Base-by-base conservation (phyloP, 2,329 filamentous ascomycete genomes). In the Epichloe coenophiala region DNA sequence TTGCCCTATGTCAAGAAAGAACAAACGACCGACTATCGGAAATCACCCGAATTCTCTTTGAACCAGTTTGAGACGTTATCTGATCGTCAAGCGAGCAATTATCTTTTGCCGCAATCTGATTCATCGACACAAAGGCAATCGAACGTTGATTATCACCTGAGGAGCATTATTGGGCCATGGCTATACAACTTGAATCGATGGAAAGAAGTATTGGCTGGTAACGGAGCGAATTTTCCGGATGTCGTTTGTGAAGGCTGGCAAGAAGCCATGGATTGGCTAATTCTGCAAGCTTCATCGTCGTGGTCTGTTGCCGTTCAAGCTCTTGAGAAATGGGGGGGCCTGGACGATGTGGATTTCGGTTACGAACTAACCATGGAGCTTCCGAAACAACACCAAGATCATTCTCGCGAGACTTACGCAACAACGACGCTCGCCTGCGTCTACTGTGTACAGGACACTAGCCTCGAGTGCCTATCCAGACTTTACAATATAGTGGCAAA, bases 321-420 rank as follows among this genome's bases (percentile, higher is more conserved):
- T 7, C 69, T 89, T 36, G 76, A 81, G 53, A 77, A 85, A 55
- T 91, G 86, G 86, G 58, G 86, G 86, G 86, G 86, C 0, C 84
- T 85, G 0, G 70, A 71, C 6, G 86, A 90, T 59, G 73, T 84
- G 45, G 83, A 89, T 56, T 63, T 88, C 4, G 83, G 81, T 3
- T 77, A 76, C 12, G 78, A 75, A 56, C 73, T 75, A 7, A 70
- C 70, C 2, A 64, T 73, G 45, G 79, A 78, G 67, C 63, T 88
- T 46, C 76, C 76, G 45, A 80, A 86, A 45, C 71, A 77, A 3
- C 72, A 79, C 44, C 76, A 80, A 56, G 68, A 72, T 36, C 74
- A 78, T 54, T 69, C 89, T 4, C 75, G 83, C 57, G 67, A 71
- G 39, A 75, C 77, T 45, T 90, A 88, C 61, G 81, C 80, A 41